Base-by-base conservation (phyloP, 1,284 basidiomycete genomes). In the Cystobasidium sp. region DNA sequence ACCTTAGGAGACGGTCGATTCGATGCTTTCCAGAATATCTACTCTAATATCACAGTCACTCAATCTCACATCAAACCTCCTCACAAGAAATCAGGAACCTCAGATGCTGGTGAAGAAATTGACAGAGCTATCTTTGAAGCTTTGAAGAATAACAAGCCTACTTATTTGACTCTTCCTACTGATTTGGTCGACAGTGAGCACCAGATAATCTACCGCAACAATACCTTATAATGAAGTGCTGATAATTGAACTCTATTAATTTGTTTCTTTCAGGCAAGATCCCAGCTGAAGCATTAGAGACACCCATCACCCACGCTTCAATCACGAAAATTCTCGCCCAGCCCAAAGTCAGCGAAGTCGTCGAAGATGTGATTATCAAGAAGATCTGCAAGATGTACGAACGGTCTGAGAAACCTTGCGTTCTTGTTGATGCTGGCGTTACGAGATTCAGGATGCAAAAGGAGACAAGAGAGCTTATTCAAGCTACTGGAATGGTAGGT, bases 361-460 rank as follows among this genome's bases (percentile, higher is more conserved):
- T 73, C 4, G 89, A 93, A 78, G 82, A 85, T 3, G 90, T 88
- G 76, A 92, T 94, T 2, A 84, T 95, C 58, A 85, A 89, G 53
- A 88, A 90, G 77, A 92, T 95, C 76, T 81, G 85, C 22, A 85
- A 87, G 64, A 86, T 87, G 22, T 88, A 93, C 53, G 84, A 88
- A 59, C 83, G 85, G 10, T 90, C 90, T 6, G 84, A 88, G 80
- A 87, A 90, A 71, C 89, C 90, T 0, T 84, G 93, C 72, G 87
- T 97, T 68, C 87, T 97, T 18, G 89, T 94, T 52, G 95, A 98
- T 80, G 93, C 93, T 1, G 97, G 95, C 80, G 87, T 91, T 0
- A 86, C 89, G 69, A 88, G 94, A 14, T 94, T 94, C 79, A 88
- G 89, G 74, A 90, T 90, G 53, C 87, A 87, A 52, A 81, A 87